phyloP scores from a whole-genome alignment of 2,329 filamentous ascomycete genomes.

The Colletotrichum liaoningense region DNA sequence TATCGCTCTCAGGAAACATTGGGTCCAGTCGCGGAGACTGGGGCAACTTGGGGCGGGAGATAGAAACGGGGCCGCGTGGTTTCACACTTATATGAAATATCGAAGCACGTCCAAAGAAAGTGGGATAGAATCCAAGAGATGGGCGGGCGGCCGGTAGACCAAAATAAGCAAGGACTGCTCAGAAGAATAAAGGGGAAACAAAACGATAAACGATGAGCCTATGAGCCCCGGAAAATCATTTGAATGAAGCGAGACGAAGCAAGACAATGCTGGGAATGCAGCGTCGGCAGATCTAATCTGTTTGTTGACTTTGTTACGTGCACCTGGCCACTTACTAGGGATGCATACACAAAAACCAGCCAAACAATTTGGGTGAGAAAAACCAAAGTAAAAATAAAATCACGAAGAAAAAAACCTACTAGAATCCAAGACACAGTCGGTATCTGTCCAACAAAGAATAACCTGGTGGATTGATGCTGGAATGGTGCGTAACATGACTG shows the following conservation, averaged over 20 bases:
- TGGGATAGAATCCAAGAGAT: not conserved
- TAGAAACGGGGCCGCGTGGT: not conserved
- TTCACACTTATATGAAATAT: constrained; percentile 1
- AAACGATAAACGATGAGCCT: not conserved
- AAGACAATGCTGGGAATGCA: not conserved
- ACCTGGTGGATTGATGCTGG: no score
- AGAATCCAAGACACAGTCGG: not conserved
- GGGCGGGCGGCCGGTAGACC: not conserved
- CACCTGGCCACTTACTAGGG: no score
- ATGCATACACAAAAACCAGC: not conserved
- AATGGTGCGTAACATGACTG: not conserved
- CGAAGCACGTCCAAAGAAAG: not conserved
- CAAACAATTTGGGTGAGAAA: not conserved
- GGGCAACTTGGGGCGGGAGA: not conserved
- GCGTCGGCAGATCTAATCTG: not conserved
- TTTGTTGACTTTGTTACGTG: no score
- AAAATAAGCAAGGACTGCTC: not conserved
- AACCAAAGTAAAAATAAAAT: not conserved
- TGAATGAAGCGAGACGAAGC: not conserved
- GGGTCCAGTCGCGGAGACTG: not conserved
- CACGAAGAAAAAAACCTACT: not conserved
- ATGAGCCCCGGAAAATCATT: not conserved
- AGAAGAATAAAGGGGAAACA: not conserved
- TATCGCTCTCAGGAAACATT: not conserved
- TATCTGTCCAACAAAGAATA: not conserved